Evolutionary conservation across 1,284 basidiomycete species (phyloP).

Genomic region (Macrocystidia cucumis): DNA sequence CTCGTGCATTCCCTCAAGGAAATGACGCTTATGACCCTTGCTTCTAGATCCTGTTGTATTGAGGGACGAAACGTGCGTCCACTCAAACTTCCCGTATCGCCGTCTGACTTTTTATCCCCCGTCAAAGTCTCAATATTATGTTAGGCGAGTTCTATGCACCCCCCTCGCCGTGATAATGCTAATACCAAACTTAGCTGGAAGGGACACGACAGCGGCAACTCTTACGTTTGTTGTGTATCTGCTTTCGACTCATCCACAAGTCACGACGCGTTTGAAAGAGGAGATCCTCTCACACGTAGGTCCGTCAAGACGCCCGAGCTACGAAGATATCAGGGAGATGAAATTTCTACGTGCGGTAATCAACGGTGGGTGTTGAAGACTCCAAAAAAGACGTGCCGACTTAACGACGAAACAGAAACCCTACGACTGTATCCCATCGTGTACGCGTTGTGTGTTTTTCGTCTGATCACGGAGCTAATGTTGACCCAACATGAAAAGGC

Average conservation of each 20-base stretch:
- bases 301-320: conserved; percentile 33
- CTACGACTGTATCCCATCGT: conserved; percentile 55
- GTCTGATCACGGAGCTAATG: neutral
- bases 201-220: conserved; percentile 43
- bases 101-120: neutral
- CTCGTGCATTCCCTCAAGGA: conserved; percentile 2
- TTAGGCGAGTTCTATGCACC: conserved; percentile 18
- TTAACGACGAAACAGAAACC: conserved; percentile 31
- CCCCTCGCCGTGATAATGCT: neutral
- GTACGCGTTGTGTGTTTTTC: conserved; percentile 21
- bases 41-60: conserved; percentile 25
- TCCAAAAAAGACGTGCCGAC: neutral
- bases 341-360: conserved; percentile 52
- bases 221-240: conserved; percentile 48
- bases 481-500: conserved; percentile 23
- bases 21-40: neutral
- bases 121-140: conserved; percentile 40
- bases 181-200: conserved; percentile 19
- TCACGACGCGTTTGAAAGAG: conserved; percentile 37
- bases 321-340: conserved; percentile 48
- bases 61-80: conserved; percentile 22
- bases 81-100: too few relatives aligned
- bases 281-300: conserved; percentile 49
- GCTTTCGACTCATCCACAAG: conserved; percentile 40
- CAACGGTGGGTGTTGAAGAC: conserved; percentile 31